Conservation (phyloP, 805 yeast species). For the Hagleromyces aurorensis region DNA sequence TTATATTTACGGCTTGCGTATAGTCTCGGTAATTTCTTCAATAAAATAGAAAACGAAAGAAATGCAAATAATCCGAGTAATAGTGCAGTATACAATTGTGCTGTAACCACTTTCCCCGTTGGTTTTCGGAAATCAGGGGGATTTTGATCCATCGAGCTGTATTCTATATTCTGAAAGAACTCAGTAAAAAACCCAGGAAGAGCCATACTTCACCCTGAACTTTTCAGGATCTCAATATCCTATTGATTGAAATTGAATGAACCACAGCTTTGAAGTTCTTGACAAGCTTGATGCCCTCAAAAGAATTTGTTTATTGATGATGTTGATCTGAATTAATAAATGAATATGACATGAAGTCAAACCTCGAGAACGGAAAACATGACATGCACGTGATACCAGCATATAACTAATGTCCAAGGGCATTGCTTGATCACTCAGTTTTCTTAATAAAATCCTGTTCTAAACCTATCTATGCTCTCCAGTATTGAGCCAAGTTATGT, state of each 20-base stretch:
- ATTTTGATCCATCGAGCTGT: too few species aligned
- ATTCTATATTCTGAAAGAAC: too few species aligned
- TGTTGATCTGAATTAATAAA: too few species aligned
- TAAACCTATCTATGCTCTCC: constrained; percentile 68
- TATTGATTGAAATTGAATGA: not conserved
- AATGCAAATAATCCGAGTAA: constrained; percentile 64
- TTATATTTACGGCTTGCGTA: constrained; percentile 66
- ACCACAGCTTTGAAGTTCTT: not conserved
- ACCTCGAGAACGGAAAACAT: too few species aligned
- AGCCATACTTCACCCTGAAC: not conserved
- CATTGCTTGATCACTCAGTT: too few species aligned
- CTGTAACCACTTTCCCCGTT: constrained; percentile 53
- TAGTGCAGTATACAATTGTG: constrained; percentile 67
- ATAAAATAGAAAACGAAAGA: constrained; percentile 56
- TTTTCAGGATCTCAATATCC: constrained; percentile 1
- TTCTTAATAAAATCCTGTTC: too few species aligned
- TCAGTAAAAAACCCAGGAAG: not conserved
- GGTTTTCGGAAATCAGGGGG: constrained; percentile 33
- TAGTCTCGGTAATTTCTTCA: constrained; percentile 70
- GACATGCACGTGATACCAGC: too few species aligned
- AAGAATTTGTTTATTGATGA: too few species aligned
- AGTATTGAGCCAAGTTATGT: constrained; percentile 94
- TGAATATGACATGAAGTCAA: too few species aligned
- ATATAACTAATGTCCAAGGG: too few species aligned
- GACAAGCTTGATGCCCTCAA: too few species aligned